Conservation (phyloP, 257 asterid species). For the Fraxinus quadrangulata region DNA sequence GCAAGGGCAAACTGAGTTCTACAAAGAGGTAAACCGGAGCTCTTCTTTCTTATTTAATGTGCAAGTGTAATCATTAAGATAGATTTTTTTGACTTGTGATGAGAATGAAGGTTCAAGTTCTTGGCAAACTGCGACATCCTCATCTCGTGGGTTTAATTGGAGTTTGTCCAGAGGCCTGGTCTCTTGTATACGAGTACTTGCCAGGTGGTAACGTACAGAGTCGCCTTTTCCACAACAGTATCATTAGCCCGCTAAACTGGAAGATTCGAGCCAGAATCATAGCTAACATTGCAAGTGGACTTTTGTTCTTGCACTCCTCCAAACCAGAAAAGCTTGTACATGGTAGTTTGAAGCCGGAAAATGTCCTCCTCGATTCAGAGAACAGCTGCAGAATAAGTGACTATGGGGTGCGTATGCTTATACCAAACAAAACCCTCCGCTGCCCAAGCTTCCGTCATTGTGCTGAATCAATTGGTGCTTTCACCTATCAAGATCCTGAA, state of each 20-base stretch:
- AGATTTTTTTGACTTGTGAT: background rate
- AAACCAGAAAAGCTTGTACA: constrained; percentile 50
- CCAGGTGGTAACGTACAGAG: constrained; percentile 48
- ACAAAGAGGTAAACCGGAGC: constrained; percentile 45
- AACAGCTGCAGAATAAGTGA: constrained; percentile 66
- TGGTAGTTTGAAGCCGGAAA: constrained; percentile 72
- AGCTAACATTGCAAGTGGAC: constrained; percentile 65
- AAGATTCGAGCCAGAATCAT: constrained; percentile 57
- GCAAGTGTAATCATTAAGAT: background rate
- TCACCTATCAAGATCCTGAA: constrained; percentile 72
- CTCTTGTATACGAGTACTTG: constrained; percentile 58
- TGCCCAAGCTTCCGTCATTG: constrained; percentile 67
- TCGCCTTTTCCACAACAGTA: constrained; percentile 44
- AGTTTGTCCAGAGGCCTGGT: constrained; percentile 62
- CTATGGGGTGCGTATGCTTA: constrained; percentile 53
- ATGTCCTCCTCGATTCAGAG: constrained; percentile 60
- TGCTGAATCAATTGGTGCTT: constrained; percentile 43
- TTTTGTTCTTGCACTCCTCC: constrained; percentile 61
- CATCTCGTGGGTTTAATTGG: constrained; percentile 66
- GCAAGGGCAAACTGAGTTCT: constrained; percentile 56
- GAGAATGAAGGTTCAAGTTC: constrained; percentile 56
- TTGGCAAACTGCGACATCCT: constrained; percentile 60
- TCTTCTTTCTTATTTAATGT: background rate
- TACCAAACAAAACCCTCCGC: constrained; percentile 45
- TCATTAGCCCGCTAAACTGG: constrained; percentile 56